phyloP scores from a whole-genome alignment of 1,284 basidiomycete species.

The Amylostereum chailletii region DNA sequence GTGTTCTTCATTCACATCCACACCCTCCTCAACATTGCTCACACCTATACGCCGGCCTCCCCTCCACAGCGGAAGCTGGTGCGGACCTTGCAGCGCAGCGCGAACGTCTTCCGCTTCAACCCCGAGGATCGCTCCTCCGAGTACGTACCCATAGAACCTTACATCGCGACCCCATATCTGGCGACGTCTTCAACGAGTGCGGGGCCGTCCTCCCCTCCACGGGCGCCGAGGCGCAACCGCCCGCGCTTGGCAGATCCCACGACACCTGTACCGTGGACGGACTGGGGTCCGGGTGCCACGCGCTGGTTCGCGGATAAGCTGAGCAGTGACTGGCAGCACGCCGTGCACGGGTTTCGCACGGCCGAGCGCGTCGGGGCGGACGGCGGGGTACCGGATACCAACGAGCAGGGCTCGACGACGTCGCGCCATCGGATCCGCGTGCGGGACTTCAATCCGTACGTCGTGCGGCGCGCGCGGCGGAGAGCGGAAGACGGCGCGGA shows the following conservation, averaged over 20 bases:
- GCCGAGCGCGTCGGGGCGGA: slow-evolving; percentile 24
- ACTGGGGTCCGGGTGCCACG: slow-evolving; percentile 41
- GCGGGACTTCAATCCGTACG: slow-evolving; percentile 40
- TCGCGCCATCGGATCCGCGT: slow-evolving; percentile 23
- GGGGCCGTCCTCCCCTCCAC: not conserved
- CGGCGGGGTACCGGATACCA: not conserved
- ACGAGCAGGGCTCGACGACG: not conserved
- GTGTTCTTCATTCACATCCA: slow-evolving; percentile 40
- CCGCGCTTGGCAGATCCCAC: not conserved
- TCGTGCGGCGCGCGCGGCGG: slow-evolving; percentile 15
- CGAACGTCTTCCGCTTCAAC: too few relatives aligned
- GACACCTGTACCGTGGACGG: slow-evolving; percentile 29
- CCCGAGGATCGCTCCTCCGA: too few relatives aligned
- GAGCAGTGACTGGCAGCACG: slow-evolving; percentile 41
- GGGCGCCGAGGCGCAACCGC: not conserved
- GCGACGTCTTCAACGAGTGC: too few relatives aligned
- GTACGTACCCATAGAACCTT: too few relatives aligned
- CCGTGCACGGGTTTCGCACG: slow-evolving; percentile 39
- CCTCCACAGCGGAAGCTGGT: not conserved
- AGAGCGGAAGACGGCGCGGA: not conserved
- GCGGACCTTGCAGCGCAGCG: too few relatives aligned
- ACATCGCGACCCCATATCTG: too few relatives aligned
- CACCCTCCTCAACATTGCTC: slow-evolving; percentile 26
- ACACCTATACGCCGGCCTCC: slow-evolving; percentile 13
- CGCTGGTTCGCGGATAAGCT: slow-evolving; percentile 41